Conservation (phyloP, 805 yeast genomes). For the Kodamaea neixiangensis region DNA sequence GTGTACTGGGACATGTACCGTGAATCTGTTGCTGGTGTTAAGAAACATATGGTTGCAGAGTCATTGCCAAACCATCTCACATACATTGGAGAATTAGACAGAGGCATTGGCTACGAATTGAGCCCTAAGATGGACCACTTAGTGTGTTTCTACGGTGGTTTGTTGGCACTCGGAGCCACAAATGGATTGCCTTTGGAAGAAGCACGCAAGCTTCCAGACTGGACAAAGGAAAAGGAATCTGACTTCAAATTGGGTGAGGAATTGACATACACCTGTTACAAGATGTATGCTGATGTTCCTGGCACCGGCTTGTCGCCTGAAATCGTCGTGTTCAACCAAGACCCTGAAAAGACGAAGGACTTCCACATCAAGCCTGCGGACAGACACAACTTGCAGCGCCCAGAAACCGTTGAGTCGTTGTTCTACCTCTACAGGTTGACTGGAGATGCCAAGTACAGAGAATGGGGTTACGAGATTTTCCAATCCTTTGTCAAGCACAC, state of each 20-base stretch:
- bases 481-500: conserved; percentile 65
- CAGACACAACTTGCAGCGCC: conserved; percentile 84
- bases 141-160: conserved; percentile 90
- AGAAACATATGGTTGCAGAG: conserved; percentile 58
- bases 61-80: conserved; percentile 65
- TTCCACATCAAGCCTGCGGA: conserved; percentile 71
- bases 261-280: conserved; percentile 77
- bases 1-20: conserved; percentile 74
- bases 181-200: conserved; percentile 59
- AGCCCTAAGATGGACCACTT: conserved; percentile 87
- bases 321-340: conserved; percentile 78
- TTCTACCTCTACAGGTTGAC: conserved; percentile 80
- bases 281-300: conserved; percentile 67
- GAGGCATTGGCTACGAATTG: conserved; percentile 61
- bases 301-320: conserved; percentile 86
- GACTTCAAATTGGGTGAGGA: conserved; percentile 75
- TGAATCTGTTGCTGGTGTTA: conserved; percentile 76
- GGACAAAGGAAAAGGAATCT: conserved; percentile 59
- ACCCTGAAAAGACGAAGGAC: conserved; percentile 48
- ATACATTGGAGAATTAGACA: conserved; percentile 75
- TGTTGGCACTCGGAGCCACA: conserved; percentile 87
- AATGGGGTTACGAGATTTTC: conserved; percentile 90
- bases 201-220: conserved; percentile 55
- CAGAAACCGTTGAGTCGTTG: conserved; percentile 90
- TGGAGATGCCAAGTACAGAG: conserved; percentile 75